These are phyloP conservation scores for Metschnikowia continentalis DNA, from an alignment of 805 yeast species.

Conservation along the genomic window DNA sequence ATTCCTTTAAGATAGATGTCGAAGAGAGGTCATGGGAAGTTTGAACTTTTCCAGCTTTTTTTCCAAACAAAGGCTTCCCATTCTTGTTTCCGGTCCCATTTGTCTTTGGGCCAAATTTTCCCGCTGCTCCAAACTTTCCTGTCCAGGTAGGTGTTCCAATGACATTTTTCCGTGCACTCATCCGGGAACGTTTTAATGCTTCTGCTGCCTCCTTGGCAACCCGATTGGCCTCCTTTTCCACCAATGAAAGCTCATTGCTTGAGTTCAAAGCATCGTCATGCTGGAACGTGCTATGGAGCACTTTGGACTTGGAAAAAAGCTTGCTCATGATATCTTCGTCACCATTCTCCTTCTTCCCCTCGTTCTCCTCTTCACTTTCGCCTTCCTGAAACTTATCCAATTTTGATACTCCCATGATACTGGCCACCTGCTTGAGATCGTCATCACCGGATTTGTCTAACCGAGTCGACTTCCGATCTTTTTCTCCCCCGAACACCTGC, in stretches of 20 bases:
- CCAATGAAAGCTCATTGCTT: conserved; percentile 45
- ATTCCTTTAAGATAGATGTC: conserved; percentile 43
- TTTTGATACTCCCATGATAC: conserved; percentile 68
- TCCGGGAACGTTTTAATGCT: conserved; percentile 59
- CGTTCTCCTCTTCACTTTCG: conserved; percentile 31
- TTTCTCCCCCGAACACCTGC: conserved; percentile 29
- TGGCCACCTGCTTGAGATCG: conserved; percentile 62
- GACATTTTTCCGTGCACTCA: conserved; percentile 38
- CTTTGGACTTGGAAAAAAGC: conserved; percentile 61
- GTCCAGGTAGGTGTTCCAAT: conserved; percentile 96
- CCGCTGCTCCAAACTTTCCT: conserved; percentile 85
- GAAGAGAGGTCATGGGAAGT: conserved; percentile 35
- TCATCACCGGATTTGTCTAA: conserved; percentile 48
- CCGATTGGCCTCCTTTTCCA: conserved; percentile 62
- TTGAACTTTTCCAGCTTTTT: background rate
- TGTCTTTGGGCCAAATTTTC: conserved; percentile 23
- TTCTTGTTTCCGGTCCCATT: too few species aligned
- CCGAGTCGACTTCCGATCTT: conserved; percentile 30
- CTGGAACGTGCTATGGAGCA: conserved; percentile 64
- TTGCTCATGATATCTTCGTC: conserved; percentile 64
- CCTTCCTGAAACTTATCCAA: conserved; percentile 60
- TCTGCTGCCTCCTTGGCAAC: conserved; percentile 51
- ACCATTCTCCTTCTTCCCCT: conserved; percentile 32
- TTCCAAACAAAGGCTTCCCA: too few species aligned
- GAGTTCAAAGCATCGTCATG: conserved; percentile 75